Evolutionary conservation across 805 yeast species (phyloP).

Genomic region (Wickerhamiella australiensis): DNA sequence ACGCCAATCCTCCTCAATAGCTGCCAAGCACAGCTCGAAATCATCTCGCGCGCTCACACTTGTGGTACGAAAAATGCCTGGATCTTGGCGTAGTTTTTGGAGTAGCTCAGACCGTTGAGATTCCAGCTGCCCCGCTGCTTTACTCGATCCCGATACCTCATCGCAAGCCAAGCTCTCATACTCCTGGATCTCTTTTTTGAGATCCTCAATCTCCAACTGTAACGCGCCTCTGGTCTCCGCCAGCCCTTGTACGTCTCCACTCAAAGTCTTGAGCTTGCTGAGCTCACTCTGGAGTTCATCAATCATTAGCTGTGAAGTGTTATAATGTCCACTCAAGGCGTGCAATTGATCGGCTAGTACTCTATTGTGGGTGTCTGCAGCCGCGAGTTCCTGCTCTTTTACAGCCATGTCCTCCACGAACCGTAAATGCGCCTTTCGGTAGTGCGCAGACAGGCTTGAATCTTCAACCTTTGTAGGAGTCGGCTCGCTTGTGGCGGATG

Average conservation of each 20-base stretch:
- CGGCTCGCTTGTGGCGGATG: neutral
- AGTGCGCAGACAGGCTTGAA: neutral
- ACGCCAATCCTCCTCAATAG: slow-evolving; percentile 8
- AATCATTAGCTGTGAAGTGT: neutral
- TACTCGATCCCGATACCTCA: no score
- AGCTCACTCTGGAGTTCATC: neutral
- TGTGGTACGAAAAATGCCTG: neutral
- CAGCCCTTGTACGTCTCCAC: neutral
- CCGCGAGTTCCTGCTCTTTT: neutral
- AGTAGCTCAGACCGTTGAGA: neutral
- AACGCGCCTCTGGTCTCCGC: neutral
- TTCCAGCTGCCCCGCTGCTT: no score
- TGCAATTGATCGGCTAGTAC: neutral
- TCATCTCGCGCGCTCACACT: neutral
- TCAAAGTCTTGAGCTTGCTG: neutral
- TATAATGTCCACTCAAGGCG: neutral
- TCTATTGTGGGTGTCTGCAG: neutral
- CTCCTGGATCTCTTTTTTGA: neutral
- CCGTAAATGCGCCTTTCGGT: neutral
- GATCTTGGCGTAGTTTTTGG: neutral
- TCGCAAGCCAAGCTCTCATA: no score
- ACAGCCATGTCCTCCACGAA: neutral
- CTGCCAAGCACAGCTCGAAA: neutral
- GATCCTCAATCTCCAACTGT: neutral
- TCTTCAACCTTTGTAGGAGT: neutral